Percentiles rank a stretch among this genome's conserved stretches.
These are phyloP conservation scores for Mortierella antarctica DNA, from an alignment of 192 early-diverging fungal species.

Conservation along the genomic window DNA sequence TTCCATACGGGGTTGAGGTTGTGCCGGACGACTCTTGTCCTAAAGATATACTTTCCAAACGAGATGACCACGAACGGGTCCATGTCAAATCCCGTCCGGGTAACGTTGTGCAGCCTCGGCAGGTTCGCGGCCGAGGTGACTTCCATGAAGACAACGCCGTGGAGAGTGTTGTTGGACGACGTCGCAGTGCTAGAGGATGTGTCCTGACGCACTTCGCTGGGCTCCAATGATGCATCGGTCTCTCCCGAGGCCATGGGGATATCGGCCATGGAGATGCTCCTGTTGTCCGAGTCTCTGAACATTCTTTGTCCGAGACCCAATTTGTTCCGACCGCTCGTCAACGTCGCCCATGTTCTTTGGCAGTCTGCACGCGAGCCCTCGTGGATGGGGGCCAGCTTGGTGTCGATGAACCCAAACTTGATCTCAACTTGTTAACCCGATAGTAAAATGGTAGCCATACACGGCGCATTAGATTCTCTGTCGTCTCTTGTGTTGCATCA, in stretches of 20 bases:
- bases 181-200: not conserved
- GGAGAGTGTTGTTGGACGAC: constrained; percentile 29
- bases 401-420: constrained; percentile 47
- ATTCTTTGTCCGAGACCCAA: constrained; percentile 26
- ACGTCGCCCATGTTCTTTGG: constrained; percentile 15
- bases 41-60: constrained; percentile 74
- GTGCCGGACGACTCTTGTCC: constrained; percentile 73
- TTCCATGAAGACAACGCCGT: constrained; percentile 65
- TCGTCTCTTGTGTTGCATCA: not conserved
- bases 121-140: constrained; percentile 60
- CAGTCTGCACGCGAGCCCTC: constrained; percentile 23
- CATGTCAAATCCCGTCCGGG: constrained; percentile 77
- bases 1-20: constrained; percentile 81
- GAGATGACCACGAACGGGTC: constrained; percentile 86
- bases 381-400: constrained; percentile 12
- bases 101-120: constrained; percentile 45
- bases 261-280: constrained; percentile 22
- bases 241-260: constrained; percentile 31
- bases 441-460: constrained; percentile 1
- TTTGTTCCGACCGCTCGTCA: constrained; percentile 16
- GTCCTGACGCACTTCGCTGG: not conserved
- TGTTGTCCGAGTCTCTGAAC: constrained; percentile 7
- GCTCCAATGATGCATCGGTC: constrained; percentile 14
- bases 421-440: constrained; percentile 20
- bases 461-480: not conserved